Evolutionary conservation across 2,329 filamentous ascomycete genomes (phyloP).

Genomic region (Claviceps arundinis): DNA sequence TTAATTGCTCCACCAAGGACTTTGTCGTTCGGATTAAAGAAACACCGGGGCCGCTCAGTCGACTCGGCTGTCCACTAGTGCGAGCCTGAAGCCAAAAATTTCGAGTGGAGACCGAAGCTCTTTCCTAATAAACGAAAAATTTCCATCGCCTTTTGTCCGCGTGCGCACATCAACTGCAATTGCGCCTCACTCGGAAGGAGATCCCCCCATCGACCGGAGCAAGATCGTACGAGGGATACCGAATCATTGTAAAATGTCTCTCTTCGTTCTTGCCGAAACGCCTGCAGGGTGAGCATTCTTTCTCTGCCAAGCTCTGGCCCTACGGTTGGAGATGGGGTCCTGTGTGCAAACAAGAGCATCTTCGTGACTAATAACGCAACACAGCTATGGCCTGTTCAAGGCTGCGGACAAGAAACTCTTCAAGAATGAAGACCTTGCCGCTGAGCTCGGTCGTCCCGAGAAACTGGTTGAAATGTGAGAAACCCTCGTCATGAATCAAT

Average conservation of each 20-base stretch:
- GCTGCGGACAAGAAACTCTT: slow-evolving; percentile 97
- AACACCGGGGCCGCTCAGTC: slow-evolving; percentile 11
- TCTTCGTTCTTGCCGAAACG: slow-evolving; percentile 89
- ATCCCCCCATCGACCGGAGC: slow-evolving; percentile 18
- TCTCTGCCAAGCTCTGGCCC: background rate
- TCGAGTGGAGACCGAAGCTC: slow-evolving; percentile 22
- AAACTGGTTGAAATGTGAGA: slow-evolving; percentile 74
- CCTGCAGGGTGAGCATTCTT: slow-evolving; percentile 53
- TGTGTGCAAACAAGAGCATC: background rate
- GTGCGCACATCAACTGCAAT: slow-evolving; percentile 23
- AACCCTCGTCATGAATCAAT: background rate
- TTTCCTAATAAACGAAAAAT: slow-evolving; percentile 26
- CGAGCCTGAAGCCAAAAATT: slow-evolving; percentile 23
- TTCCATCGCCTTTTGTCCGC: slow-evolving; percentile 24
- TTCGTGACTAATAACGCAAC: slow-evolving; percentile 21
- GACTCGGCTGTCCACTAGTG: slow-evolving; percentile 13
- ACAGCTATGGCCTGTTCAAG: slow-evolving; percentile 94
- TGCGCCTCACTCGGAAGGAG: slow-evolving; percentile 23
- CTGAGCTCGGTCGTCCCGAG: slow-evolving; percentile 66
- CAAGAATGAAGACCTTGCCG: slow-evolving; percentile 67
- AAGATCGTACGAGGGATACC: slow-evolving; percentile 18
- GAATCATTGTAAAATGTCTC: slow-evolving; percentile 50
- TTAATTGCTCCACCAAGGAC: slow-evolving; percentile 9
- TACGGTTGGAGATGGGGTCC: background rate
- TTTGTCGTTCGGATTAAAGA: slow-evolving; percentile 13